Evolutionary conservation across 1,284 basidiomycete genomes (phyloP), one percentile per base, ranked within the genome.

Genomic region (Anthracocystis setariae): DNA sequence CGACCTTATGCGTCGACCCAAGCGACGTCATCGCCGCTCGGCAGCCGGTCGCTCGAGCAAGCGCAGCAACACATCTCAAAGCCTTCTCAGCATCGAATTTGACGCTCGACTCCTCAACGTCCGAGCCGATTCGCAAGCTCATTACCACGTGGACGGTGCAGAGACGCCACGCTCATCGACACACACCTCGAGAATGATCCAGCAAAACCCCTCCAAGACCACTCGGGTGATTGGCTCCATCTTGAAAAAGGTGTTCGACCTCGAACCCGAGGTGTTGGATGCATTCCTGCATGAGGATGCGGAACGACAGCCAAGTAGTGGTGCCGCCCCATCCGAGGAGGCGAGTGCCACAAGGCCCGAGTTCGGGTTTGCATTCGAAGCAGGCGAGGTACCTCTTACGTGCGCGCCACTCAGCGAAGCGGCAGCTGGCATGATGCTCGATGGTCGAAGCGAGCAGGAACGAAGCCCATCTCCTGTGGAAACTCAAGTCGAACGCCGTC

Each of bases 241-340:
- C 45, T 29, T 73, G 47, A 61, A 65, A 29, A 67, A 54, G 35
- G 52, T 74, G 10, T 74, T 74, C 43, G 64, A 66, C 21, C 42
- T 74, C 25, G 72, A 74, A 18, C 67, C 72, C 24, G 72, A 74
- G 20, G 72, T 74, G 53, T 59, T 74, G 3, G 72, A 74, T 40
- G 52, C 72, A 1, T 70, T 74, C 21, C 40, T 74, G 18, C 51
- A 61, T 4, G 52, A 65, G 7, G 69, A 72, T 46, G 56, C 51
- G 5, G 44, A 54, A 33, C 12, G 45, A 18, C 60, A 59, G 17
- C 46, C 47, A n/a, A 25, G 20, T 20, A 33, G 12, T 8, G 21
- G 2, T 21, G 29, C 17, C 25, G 32, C 25, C 17, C 39, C 15
- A 17, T 33, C n/a, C n/a, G n/a, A 20, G 8, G n/a, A n/a, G 8